Conservation (phyloP, 2,329 filamentous ascomycete species). For the Epichloe baconii region DNA sequence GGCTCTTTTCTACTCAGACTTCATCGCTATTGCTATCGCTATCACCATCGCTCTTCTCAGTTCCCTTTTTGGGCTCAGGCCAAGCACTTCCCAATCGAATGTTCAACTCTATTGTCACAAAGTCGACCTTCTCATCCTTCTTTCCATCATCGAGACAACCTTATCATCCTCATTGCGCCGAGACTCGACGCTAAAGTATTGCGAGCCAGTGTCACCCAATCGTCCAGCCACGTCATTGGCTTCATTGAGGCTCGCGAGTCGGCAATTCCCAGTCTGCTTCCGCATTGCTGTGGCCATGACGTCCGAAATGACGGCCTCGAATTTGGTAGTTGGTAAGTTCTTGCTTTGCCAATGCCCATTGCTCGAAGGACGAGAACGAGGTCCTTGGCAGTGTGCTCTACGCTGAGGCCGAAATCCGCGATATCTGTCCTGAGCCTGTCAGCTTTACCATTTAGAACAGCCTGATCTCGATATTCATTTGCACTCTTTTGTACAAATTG, state of each 20-base stretch:
- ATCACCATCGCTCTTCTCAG: conserved; percentile 6
- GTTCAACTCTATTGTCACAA: conserved; percentile 15
- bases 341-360: conserved; percentile 13
- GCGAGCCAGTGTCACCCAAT: conserved; percentile 31
- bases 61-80: conserved; percentile 8
- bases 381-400: conserved; percentile 14
- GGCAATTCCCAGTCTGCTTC: conserved; percentile 25
- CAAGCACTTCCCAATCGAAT: conserved; percentile 9
- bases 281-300: conserved; percentile 20
- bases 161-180: conserved; percentile 15
- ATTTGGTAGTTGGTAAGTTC: conserved; percentile 2
- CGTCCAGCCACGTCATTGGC: conserved; percentile 46
- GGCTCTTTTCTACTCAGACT: background rate
- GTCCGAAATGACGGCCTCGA: conserved; percentile 20
- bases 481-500: conserved; percentile 7
- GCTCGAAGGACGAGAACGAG: conserved; percentile 14
- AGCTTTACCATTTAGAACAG: conserved; percentile 5
- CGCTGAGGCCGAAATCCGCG: conserved; percentile 15
- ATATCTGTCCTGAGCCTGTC: conserved; percentile 12
- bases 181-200: conserved; percentile 23
- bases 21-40: conserved; percentile 1
- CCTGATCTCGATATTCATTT: background rate
- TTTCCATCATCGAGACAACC: conserved; percentile 10
- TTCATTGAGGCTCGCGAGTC: conserved; percentile 40
- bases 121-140: conserved; percentile 16